Conservation (phyloP, 2,329 filamentous ascomycete genomes). For the Trichoderma harzianum region DNA sequence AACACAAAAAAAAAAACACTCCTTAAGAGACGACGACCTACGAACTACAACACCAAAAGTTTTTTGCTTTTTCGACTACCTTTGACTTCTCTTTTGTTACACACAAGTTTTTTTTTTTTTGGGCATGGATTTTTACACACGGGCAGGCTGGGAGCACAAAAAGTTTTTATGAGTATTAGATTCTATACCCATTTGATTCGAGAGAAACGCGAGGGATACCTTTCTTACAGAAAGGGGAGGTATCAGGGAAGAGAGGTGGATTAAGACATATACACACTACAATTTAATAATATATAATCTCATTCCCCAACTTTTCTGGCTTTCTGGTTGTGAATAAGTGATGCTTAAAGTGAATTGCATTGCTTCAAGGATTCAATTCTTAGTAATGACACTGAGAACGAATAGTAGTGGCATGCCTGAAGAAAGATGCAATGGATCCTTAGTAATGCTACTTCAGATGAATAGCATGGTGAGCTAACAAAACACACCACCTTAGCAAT, state of each 20-base stretch:
- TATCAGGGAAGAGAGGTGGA: background rate
- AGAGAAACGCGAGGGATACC: background rate
- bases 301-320: background rate
- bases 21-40: background rate
- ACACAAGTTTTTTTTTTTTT: background rate
- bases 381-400: background rate
- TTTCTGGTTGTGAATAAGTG: background rate
- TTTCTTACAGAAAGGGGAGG: background rate
- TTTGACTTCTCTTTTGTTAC: background rate
- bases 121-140: background rate
- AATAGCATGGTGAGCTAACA: background rate
- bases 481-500: too few species aligned
- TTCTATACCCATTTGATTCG: constrained; percentile 15
- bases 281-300: background rate
- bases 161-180: constrained; percentile 16
- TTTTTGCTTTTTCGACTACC: background rate
- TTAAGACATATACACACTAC: background rate
- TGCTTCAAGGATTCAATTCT: background rate
- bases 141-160: constrained; percentile 3
- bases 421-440: too few species aligned
- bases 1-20: background rate
- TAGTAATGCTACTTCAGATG: background rate
- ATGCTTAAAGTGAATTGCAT: background rate
- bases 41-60: background rate
- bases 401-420: too few species aligned